Percentiles rank a stretch among this genome's conserved stretches.
Evolutionary conservation across 2,329 filamentous ascomycete genomes (phyloP).

Genomic region (Teratosphaeria viscida): DNA sequence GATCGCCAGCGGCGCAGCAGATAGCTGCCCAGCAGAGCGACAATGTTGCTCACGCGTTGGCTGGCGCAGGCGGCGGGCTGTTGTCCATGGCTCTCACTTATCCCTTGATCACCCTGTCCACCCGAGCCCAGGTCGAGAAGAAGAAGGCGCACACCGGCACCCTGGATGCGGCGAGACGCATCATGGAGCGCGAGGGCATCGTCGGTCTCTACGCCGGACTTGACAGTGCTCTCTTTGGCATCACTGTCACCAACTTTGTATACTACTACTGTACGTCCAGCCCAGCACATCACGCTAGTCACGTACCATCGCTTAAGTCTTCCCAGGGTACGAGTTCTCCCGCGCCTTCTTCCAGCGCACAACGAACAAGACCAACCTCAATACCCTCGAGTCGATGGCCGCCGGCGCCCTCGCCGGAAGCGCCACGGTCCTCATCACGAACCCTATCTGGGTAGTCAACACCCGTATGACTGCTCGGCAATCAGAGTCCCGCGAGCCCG

Average conservation of each 20-base stretch:
- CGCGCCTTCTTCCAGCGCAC: slow-evolving; percentile 73
- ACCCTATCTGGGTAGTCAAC: slow-evolving; percentile 99
- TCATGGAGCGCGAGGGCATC: slow-evolving; percentile 84
- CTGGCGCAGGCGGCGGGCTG: slow-evolving; percentile 85
- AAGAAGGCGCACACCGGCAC: slow-evolving; percentile 81
- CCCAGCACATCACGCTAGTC: neutral
- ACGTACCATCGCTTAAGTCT: neutral
- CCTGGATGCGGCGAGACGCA: slow-evolving; percentile 69
- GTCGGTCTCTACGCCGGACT: slow-evolving; percentile 84
- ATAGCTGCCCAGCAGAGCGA: slow-evolving; percentile 70
- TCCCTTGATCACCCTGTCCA: slow-evolving; percentile 92
- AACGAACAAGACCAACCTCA: slow-evolving; percentile 67
- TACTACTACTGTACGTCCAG: slow-evolving; percentile 77
- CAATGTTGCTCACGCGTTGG: slow-evolving; percentile 91
- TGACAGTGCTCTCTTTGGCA: slow-evolving; percentile 90
- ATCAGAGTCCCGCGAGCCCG: slow-evolving; percentile 39
- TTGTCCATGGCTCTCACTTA: slow-evolving; percentile 93
- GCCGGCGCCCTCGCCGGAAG: slow-evolving; percentile 88
- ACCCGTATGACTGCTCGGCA: slow-evolving; percentile 92
- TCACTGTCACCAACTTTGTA: slow-evolving; percentile 97
- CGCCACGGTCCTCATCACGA: slow-evolving; percentile 89
- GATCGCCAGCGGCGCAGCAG: slow-evolving; percentile 21
- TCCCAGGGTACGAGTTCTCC: slow-evolving; percentile 82
- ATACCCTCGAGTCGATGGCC: slow-evolving; percentile 86
- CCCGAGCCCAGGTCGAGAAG: slow-evolving; percentile 93